Conservation (phyloP, 1,284 basidiomycete species). For the Coniferiporia sulphurascens region DNA sequence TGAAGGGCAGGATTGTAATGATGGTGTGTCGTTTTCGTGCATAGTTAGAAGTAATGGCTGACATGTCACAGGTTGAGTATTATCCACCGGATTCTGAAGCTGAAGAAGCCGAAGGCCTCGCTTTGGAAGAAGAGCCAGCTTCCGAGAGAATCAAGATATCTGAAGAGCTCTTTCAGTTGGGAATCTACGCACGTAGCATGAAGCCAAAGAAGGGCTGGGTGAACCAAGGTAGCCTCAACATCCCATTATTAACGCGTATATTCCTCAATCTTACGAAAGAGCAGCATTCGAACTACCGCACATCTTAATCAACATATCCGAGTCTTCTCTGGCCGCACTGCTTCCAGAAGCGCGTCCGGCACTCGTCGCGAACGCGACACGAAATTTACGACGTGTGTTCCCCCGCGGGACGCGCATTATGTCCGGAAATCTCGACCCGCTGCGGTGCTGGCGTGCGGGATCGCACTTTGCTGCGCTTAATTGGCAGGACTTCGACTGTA, state of each 20-base stretch:
- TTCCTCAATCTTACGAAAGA: constrained; percentile 9
- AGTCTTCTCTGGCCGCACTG: constrained; percentile 40
- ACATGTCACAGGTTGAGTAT: constrained; percentile 47
- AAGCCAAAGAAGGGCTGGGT: constrained; percentile 51
- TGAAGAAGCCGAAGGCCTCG: not conserved
- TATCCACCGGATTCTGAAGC: constrained; percentile 31
- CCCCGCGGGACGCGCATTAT: constrained; percentile 53
- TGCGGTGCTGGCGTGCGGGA: constrained; percentile 54
- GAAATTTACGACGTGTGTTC: constrained; percentile 51
- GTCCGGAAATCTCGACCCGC: constrained; percentile 49
- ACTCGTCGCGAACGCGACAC: constrained; percentile 38
- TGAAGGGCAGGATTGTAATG: constrained; percentile 51
- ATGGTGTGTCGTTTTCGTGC: constrained; percentile 40
- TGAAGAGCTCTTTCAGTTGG: constrained; percentile 43
- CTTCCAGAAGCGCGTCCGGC: constrained; percentile 31
- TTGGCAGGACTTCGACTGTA: constrained; percentile 50
- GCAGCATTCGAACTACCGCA: constrained; percentile 36
- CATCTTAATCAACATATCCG: constrained; percentile 58
- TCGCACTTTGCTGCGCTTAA: constrained; percentile 62
- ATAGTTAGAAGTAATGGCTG: not conserved
- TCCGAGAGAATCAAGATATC: constrained; percentile 34
- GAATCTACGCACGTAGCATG: constrained; percentile 54
- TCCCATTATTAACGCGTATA: constrained; percentile 8
- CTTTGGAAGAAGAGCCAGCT: constrained; percentile 1
- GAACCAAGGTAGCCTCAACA: constrained; percentile 25